Evolutionary conservation across 2,329 filamentous ascomycete species (phyloP).

Genomic region (Cercospora sojina): DNA sequence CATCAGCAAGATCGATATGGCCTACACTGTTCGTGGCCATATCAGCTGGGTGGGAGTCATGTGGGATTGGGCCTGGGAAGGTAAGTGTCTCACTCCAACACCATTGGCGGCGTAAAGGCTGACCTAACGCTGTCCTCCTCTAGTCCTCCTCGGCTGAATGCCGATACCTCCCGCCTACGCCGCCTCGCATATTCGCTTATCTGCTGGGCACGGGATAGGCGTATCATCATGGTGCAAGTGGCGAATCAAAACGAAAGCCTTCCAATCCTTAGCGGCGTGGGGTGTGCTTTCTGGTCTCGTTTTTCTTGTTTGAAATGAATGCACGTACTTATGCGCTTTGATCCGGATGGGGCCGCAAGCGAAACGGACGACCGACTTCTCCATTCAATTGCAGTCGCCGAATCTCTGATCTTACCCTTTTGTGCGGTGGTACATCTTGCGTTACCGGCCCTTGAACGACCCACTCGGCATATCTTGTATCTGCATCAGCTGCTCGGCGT

Average conservation of each 20-base stretch:
- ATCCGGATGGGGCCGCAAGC: neutral
- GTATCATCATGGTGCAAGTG: neutral
- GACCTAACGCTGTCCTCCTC: conserved; percentile 4
- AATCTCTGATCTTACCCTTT: neutral
- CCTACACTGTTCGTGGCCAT: conserved; percentile 64
- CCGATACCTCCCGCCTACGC: neutral
- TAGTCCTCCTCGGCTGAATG: conserved; percentile 12
- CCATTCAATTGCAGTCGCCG: neutral
- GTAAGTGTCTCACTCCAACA: conserved; percentile 46
- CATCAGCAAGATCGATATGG: conserved; percentile 36
- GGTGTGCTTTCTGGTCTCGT: neutral
- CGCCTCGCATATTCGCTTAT: neutral
- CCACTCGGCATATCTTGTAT: neutral
- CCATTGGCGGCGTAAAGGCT: neutral
- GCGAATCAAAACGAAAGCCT: neutral
- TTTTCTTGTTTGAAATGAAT: neutral
- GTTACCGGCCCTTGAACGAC: neutral
- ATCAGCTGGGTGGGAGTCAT: conserved; percentile 71
- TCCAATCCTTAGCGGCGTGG: neutral
- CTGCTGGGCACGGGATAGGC: neutral
- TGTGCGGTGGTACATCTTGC: neutral
- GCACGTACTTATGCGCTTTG: neutral
- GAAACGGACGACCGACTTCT: neutral
- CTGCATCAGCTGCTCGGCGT: neutral
- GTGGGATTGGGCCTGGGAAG: conserved; percentile 71